Base-by-base conservation (phyloP, 176 grass and related monocot genomes). In the Zoysia pacifica region DNA sequence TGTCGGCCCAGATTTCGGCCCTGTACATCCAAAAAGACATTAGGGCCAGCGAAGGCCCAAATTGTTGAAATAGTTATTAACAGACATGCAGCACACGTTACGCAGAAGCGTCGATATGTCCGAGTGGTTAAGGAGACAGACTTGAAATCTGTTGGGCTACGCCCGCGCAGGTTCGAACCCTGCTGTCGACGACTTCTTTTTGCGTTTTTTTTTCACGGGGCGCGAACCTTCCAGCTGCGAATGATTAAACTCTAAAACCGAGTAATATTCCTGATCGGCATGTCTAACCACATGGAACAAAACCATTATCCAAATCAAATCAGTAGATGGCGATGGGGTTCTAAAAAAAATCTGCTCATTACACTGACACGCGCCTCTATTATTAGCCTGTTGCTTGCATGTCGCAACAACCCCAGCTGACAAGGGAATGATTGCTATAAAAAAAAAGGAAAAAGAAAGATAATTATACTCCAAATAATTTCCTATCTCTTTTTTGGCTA, bases 71-170 rank as follows among this genome's bases (percentile, higher is more conserved):
- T 28, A 28, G 28, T 28, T 28, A 28, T 28, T 28, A 28, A 28
- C 0, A 28, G 0, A 28, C 28, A 28, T 28, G 0, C 28, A 28
- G 28, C 28, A 28, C 0, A 0, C 28, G 28, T 0, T 28, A 28
- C 28, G 0, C 28, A 1, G 4, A 65, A 81, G 20, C 0, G 87
- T 94, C 84, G 87, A 95, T 86, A 92, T 92, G 93, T 95, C 89
- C 87, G 89, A 95, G 93, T 95, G 89, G 89, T 95, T 95, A 98
- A 94, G 95, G 95, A 94, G 95, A 91, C 92, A 87, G 84, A 94
- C 87, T 96, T 88, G 90, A 90, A 97, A 81, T 90, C 50, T 89
- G 89, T 94, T 97, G 91, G 94, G 94, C 87, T 90, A 2, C 65
- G 87, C 89, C 94, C 94, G 89, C 94, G 91, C 94, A 97, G 94